Conservation (phyloP, 352 stramenopile species). For the Phytophthora capsici region DNA sequence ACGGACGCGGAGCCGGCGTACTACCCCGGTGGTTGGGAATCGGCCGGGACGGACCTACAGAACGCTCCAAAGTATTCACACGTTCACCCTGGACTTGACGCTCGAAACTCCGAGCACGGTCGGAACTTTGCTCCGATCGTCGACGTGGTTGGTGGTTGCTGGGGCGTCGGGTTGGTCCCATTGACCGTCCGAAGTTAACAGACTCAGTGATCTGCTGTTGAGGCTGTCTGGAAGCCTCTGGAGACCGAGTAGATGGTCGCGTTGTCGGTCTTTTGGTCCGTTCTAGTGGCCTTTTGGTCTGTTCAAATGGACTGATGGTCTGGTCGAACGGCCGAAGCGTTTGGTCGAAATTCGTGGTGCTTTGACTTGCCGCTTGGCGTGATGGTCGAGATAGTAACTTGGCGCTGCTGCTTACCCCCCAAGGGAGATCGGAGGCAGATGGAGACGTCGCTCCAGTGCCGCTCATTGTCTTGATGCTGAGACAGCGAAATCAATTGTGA, state of each 20-base stretch:
- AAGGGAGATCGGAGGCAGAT: slow-evolving; percentile 4
- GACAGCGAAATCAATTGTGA: slow-evolving; percentile 31
- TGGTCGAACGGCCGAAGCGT: slow-evolving; percentile 24
- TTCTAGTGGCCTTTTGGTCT: slow-evolving; percentile 6
- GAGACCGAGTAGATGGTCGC: neutral
- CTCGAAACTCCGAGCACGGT: neutral
- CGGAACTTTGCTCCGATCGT: slow-evolving; percentile 8
- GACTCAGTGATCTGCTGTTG: neutral
- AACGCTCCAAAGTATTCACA: slow-evolving; percentile 2
- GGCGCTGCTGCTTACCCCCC: slow-evolving; percentile 24
- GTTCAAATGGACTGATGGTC: slow-evolving; percentile 17
- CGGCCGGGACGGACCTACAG: neutral
- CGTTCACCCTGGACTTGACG: neutral
- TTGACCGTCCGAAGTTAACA: neutral
- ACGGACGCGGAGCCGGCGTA: neutral
- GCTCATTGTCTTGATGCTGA: slow-evolving; percentile 21
- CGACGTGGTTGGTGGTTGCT: neutral
- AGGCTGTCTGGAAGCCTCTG: neutral
- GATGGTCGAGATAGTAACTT: slow-evolving; percentile 13
- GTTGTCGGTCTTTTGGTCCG: slow-evolving; percentile 5
- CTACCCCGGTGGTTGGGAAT: neutral
- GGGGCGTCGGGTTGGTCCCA: slow-evolving; percentile 1
- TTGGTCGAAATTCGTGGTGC: slow-evolving; percentile 14
- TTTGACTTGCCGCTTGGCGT: slow-evolving; percentile 10
- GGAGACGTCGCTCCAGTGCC: slow-evolving; percentile 20